phyloP scores from a whole-genome alignment of 352 stramenopile species.

The Phytophthora agathidicida region DNA sequence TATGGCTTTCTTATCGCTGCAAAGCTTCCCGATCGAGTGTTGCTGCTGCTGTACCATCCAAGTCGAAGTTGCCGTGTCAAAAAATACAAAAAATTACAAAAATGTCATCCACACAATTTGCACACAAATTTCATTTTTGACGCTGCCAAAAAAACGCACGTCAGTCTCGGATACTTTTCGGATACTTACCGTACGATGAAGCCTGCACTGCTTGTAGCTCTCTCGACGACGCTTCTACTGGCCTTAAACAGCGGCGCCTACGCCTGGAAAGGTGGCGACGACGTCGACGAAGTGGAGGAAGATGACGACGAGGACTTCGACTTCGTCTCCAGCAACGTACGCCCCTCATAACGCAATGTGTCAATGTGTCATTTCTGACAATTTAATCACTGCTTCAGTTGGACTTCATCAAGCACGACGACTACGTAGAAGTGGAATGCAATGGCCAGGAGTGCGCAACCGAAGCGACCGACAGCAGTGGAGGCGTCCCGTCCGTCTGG shows the following conservation, averaged over 20 bases:
- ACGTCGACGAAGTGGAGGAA: slow-evolving; percentile 37
- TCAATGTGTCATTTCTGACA: not conserved
- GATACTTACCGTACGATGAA: slow-evolving; percentile 32
- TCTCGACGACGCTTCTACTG: slow-evolving; percentile 32
- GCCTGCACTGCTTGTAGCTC: slow-evolving; percentile 12
- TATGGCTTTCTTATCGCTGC: no score
- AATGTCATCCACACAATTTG: not conserved
- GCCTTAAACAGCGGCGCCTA: not conserved
- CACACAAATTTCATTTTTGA: no score
- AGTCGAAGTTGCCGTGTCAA: no score
- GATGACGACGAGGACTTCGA: slow-evolving; percentile 40
- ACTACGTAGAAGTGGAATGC: slow-evolving; percentile 44
- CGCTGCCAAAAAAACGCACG: no score
- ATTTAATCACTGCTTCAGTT: slow-evolving; percentile 19
- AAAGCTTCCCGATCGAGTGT: no score
- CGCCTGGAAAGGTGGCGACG: slow-evolving; percentile 21
- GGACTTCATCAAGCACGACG: slow-evolving; percentile 28
- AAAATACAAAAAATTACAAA: slow-evolving; percentile 2
- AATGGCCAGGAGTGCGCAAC: slow-evolving; percentile 37
- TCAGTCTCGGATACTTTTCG: no score
- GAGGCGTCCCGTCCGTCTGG: slow-evolving; percentile 39
- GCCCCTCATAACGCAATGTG: not conserved
- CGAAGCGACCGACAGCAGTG: slow-evolving; percentile 1
- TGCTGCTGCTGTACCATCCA: no score
- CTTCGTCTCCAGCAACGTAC: slow-evolving; percentile 40